phyloP scores from a whole-genome alignment of 148 eudicot genomes.

The Chenopodium quinoa region DNA sequence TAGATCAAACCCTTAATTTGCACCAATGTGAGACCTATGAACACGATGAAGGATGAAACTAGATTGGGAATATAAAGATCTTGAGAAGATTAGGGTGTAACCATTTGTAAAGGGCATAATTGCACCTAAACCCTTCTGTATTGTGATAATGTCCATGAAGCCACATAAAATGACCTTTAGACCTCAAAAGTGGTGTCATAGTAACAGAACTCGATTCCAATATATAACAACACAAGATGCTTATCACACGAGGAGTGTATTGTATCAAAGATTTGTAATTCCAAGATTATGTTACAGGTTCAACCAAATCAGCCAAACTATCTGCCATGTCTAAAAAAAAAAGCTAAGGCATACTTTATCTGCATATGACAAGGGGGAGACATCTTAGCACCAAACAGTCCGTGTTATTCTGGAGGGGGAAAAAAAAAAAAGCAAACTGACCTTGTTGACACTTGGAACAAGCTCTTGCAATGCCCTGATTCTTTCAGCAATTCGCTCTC shows the following conservation, averaged over 20 bases:
- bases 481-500: conserved; percentile 80
- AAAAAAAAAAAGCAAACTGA: conserved; percentile 16
- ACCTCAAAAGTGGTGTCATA: background rate
- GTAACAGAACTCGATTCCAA: background rate
- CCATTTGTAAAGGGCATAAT: background rate
- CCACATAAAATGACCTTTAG: background rate
- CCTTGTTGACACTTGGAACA: conserved; percentile 85
- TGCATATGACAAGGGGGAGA: background rate
- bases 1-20: background rate
- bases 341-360: background rate
- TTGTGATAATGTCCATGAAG: background rate
- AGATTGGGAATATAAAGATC: background rate
- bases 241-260: background rate
- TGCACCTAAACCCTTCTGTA: background rate
- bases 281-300: background rate
- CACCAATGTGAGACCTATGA: background rate
- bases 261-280: background rate
- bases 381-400: background rate
- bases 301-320: conserved; percentile 5
- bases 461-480: conserved; percentile 73
- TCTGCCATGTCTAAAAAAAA: background rate
- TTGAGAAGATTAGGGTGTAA: background rate
- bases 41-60: background rate
- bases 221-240: background rate
- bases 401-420: background rate